Percentiles rank a stretch among this genome's conserved stretches.
Evolutionary conservation across 371 early-diverging fungal genomes (phyloP).

Genomic region (Mortierella sp.): DNA sequence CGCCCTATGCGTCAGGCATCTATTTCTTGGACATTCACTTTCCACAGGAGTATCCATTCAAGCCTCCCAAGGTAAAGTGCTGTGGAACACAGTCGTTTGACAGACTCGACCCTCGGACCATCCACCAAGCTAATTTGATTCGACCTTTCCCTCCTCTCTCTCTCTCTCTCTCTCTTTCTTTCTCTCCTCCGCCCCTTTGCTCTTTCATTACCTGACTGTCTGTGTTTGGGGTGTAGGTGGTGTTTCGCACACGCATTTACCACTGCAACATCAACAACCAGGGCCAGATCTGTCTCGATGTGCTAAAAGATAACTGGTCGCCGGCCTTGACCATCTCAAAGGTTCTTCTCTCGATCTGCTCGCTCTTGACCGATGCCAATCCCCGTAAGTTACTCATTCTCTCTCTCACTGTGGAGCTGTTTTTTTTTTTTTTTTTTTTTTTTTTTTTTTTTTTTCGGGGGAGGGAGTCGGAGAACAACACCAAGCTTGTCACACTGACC

Average conservation of each 20-base stretch:
- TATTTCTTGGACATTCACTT: conserved; percentile 98
- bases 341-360: conserved; percentile 89
- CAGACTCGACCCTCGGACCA: not conserved
- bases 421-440: not conserved
- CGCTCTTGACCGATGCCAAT: conserved; percentile 94
- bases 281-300: conserved; percentile 94
- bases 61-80: conserved; percentile 81
- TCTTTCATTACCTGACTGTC: not conserved
- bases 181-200: not conserved
- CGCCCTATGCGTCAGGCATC: conserved; percentile 88
- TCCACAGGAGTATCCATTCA: conserved; percentile 94
- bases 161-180: not conserved
- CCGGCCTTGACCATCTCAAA: conserved; percentile 95
- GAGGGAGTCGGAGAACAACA: no score
- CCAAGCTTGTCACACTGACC: no score
- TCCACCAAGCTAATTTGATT: not conserved
- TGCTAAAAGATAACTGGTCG: conserved; percentile 95
- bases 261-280: conserved; percentile 96
- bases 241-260: conserved; percentile 92
- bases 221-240: conserved; percentile 56
- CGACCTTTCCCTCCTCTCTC: not conserved
- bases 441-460: no score
- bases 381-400: conserved; percentile 79
- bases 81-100: not conserved
- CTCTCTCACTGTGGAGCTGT: not conserved